Base-by-base conservation (phyloP, 768 basidiomycete species). In the Chiua virens region DNA sequence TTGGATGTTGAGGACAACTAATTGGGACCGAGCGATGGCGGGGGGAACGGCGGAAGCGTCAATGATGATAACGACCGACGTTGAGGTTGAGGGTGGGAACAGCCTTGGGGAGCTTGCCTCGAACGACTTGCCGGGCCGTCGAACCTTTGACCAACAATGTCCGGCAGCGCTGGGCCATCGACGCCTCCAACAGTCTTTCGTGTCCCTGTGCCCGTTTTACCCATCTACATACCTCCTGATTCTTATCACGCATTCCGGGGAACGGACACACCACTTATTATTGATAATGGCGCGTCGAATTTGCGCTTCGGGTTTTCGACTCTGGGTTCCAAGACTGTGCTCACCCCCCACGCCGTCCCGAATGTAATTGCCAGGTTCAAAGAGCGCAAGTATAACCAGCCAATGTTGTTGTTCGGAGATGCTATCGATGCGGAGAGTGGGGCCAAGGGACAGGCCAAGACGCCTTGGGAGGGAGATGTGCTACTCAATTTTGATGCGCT, bases 381-480 rank as follows among this genome's bases (percentile, higher is more conserved):
- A 68, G 97, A 98, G 60, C 81, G 95, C 59, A 87, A 85, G 66
- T 83, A 78, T 14, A 92, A 92, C 67, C 85, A 80, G 53, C 87
- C 85, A 0, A 73, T 95, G n/a, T 66, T 95, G 27, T 75, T 98
- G 13, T 96, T 96, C 50, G 97, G 97, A 0, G 83, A 88, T 28
- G 92, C 84, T 11, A 82, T 92, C 27, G 95, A 97, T 39, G 75
- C 83, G 13, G 97, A 99, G 66, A 87, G 87, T 36, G 88, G 85
- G 11, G 87, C 91, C 51, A 81, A 87, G 59, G 80, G 83, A 2
- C 89, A 90, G 65, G 78, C 85, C 8, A 85, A 82, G 61, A 84
- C 83, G 0, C 86, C 96, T 47, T 98, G 90, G 87, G 97, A 99
- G 65, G 94, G 92, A 8, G 97, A 98, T 63, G 83, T 97, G 20